These are phyloP conservation scores for Plantago lanceolata DNA, from an alignment of 305 asterid genomes.

Conservation along the genomic window DNA sequence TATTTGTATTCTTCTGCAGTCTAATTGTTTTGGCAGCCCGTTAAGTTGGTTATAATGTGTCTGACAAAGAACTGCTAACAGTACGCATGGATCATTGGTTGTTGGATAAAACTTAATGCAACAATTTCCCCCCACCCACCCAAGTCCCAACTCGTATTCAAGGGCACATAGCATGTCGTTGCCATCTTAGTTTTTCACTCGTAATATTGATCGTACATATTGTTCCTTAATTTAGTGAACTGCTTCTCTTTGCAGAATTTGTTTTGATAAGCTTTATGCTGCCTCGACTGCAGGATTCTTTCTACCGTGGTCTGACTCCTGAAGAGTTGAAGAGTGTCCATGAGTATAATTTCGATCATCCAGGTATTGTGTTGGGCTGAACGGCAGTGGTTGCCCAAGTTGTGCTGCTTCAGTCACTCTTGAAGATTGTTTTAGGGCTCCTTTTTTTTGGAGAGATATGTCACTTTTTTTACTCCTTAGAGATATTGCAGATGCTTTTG, in stretches of 20 bases:
- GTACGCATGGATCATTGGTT: too few species aligned
- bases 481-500: constrained; percentile 76
- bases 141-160: neutral
- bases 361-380: constrained; percentile 50
- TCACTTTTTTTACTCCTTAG: constrained; percentile 15
- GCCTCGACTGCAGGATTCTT: constrained; percentile 65
- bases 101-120: too few species aligned
- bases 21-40: too few species aligned
- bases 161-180: neutral
- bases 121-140: neutral
- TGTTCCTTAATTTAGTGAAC: neutral
- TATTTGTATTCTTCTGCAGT: too few species aligned
- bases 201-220: neutral
- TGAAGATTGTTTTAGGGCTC: constrained; percentile 16
- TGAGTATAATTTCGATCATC: constrained; percentile 96
- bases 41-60: too few species aligned
- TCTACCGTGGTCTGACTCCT: constrained; percentile 83
- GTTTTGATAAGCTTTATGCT: neutral
- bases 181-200: neutral
- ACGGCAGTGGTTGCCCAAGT: neutral
- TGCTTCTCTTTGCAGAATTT: neutral
- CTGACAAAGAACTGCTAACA: too few species aligned
- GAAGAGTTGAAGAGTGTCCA: constrained; percentile 73
- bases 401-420: neutral
- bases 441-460: constrained; percentile 3